These are phyloP conservation scores for Fusarium veterinarium DNA, from an alignment of 2,329 filamentous ascomycete species.

Conservation along the genomic window DNA sequence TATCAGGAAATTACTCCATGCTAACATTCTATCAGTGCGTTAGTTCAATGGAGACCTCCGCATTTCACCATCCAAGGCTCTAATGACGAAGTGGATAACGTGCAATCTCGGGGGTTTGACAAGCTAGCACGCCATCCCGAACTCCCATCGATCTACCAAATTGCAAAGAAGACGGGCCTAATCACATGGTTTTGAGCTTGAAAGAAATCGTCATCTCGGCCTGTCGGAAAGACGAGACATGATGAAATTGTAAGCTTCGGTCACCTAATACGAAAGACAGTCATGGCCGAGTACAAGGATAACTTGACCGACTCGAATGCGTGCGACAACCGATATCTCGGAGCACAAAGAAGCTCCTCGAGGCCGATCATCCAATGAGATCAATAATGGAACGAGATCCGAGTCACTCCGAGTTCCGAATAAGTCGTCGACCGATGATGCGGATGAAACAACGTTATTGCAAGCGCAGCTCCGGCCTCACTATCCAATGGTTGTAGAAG, in stretches of 20 bases:
- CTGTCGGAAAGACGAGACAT: background rate
- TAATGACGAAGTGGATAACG: slow-evolving; percentile 8
- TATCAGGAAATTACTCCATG: fast-evolving
- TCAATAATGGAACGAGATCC: background rate
- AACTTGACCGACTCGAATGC: background rate
- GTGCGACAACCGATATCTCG: background rate
- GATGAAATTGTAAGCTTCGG: background rate
- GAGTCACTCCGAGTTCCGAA: background rate
- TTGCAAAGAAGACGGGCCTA: background rate
- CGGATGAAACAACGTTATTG: background rate
- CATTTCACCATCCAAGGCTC: background rate
- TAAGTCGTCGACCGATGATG: background rate
- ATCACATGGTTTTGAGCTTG: fast-evolving
- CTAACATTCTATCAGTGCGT: fast-evolving
- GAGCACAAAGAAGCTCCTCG: background rate
- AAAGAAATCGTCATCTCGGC: fast-evolving
- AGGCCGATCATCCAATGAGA: background rate
- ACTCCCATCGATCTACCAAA: background rate
- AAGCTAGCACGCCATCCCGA: slow-evolving; percentile 14
- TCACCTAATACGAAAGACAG: background rate
- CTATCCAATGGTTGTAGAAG: background rate
- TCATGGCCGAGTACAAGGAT: background rate
- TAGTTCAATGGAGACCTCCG: background rate
- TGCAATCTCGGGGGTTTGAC: background rate
- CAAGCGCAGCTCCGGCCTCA: background rate